A percentile compares a stretch with the other conserved stretches of the same genome.
These are phyloP conservation scores for Gentiana dahurica DNA, from an alignment of 257 asterid genomes.

Conservation along the genomic window DNA sequence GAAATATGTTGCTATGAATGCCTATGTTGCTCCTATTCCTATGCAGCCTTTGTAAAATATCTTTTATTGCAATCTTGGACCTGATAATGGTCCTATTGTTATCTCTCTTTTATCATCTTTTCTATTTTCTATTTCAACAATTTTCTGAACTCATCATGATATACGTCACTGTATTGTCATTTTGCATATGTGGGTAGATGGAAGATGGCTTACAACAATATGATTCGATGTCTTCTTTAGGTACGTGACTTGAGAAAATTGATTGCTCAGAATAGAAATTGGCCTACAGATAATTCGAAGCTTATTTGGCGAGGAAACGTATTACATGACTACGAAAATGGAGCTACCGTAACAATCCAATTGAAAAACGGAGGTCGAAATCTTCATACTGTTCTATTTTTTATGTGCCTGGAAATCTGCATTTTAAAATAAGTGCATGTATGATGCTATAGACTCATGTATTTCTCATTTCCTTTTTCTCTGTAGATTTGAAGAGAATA, in stretches of 20 bases:
- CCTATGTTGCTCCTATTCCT: too few species aligned
- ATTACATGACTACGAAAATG: constrained; percentile 45
- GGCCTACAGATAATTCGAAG: constrained; percentile 42
- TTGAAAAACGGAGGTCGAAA: constrained; percentile 55
- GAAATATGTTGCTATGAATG: too few species aligned
- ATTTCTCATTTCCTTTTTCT: too few species aligned
- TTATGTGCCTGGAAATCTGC: too few species aligned
- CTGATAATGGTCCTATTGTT: too few species aligned
- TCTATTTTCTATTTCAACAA: too few species aligned
- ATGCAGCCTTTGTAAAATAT: background rate
- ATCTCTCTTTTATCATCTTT: too few species aligned
- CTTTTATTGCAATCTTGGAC: background rate
- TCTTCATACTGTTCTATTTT: constrained; percentile 1
- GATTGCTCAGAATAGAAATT: constrained; percentile 43
- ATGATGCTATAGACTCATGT: too few species aligned
- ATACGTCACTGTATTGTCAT: too few species aligned
- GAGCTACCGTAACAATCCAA: constrained; percentile 36
- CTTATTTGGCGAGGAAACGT: constrained; percentile 70
- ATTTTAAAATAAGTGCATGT: too few species aligned
- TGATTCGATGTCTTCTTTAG: constrained; percentile 18
- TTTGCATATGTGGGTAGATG: background rate
- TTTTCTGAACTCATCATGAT: too few species aligned
- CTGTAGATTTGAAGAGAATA: too few species aligned
- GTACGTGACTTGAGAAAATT: constrained; percentile 69
- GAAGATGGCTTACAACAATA: background rate